Evolutionary conservation across 139 green algal species (phyloP).

Genomic region (Limnomonas spitsbergensis): DNA sequence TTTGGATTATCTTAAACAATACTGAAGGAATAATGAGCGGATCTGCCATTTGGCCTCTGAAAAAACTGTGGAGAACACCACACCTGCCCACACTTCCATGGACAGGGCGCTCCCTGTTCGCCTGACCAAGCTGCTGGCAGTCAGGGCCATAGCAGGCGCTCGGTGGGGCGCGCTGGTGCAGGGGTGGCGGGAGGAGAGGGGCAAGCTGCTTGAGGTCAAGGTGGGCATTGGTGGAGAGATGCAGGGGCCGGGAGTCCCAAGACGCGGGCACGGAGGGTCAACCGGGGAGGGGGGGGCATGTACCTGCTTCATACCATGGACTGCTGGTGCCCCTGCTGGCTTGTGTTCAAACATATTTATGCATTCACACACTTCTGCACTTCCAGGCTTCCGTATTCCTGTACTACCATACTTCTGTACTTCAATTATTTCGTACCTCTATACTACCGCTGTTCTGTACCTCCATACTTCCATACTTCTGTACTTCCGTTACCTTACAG

Average conservation of each 20-base stretch:
- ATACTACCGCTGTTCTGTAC: not conserved
- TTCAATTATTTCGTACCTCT: not conserved
- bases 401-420: not conserved
- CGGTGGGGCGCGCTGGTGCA: not conserved
- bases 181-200: not conserved
- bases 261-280: not conserved
- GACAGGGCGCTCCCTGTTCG: not conserved
- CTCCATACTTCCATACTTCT: not conserved
- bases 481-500: not conserved
- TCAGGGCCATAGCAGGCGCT: not conserved
- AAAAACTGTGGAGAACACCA: not conserved
- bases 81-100: not conserved
- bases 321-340: too few relatives aligned
- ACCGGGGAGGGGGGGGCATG: not conserved
- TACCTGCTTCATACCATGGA: not conserved
- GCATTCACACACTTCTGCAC: not conserved
- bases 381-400: not conserved
- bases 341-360: not conserved
- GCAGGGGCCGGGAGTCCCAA: not conserved
- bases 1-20: too few relatives aligned
- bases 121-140: not conserved
- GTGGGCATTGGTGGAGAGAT: not conserved
- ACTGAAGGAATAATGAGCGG: not conserved
- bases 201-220: not conserved
- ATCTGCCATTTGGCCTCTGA: not conserved